phyloP scores from a whole-genome alignment of 2,329 filamentous ascomycete genomes.

The Hypoxylon sp. region DNA sequence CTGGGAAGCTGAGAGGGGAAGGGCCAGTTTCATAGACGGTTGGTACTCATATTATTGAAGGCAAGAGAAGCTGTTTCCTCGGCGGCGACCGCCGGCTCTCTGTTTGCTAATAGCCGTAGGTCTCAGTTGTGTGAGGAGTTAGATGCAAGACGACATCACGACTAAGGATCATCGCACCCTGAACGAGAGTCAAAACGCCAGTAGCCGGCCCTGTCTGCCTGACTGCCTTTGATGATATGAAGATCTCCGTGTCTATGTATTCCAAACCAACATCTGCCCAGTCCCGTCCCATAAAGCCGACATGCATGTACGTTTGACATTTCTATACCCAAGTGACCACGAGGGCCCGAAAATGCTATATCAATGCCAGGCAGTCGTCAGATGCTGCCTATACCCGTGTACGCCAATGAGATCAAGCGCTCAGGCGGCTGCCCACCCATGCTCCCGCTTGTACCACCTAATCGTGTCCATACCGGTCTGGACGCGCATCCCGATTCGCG shows the following conservation, averaged over 20 bases:
- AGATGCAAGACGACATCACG: constrained; percentile 11
- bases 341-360: neutral
- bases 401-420: constrained; percentile 5
- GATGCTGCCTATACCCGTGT: constrained; percentile 28
- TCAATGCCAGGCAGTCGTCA: neutral
- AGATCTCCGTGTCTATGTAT: constrained; percentile 16
- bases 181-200: constrained; percentile 11
- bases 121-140: neutral
- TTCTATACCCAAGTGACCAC: constrained; percentile 15
- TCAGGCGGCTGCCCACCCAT: constrained; percentile 46
- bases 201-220: constrained; percentile 7
- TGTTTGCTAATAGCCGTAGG: neutral
- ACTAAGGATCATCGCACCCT: neutral
- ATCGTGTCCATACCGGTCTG: constrained; percentile 78
- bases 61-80: neutral
- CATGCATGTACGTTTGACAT: constrained; percentile 2
- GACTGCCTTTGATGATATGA: neutral
- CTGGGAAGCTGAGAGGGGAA: neutral
- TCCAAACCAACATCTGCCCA: constrained; percentile 3
- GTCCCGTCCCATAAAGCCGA: constrained; percentile 6
- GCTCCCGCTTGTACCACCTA: constrained; percentile 62
- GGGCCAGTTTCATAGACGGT: neutral
- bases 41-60: neutral
- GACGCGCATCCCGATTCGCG: constrained; percentile 80
- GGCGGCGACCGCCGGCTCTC: neutral